Evolutionary conservation across 306 rosid species (phyloP).

Genomic region (Bauhinia variegata): DNA sequence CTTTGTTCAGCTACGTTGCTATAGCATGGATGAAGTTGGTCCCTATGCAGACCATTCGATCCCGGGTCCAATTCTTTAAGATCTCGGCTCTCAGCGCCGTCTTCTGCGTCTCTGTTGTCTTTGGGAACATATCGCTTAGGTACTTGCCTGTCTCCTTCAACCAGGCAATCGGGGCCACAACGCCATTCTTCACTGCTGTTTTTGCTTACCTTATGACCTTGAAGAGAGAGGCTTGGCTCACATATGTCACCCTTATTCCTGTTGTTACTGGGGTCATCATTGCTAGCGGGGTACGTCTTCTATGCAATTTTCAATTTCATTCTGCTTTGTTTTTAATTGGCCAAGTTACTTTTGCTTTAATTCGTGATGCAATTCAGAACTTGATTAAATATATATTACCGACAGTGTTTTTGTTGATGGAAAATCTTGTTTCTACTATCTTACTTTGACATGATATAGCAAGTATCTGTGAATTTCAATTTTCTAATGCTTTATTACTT

Average conservation of each 20-base stretch:
- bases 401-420: slow-evolving; percentile 14
- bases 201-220: slow-evolving; percentile 89
- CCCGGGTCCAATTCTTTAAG: slow-evolving; percentile 86
- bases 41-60: slow-evolving; percentile 91
- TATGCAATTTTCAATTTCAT: slow-evolving; percentile 10
- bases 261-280: slow-evolving; percentile 94
- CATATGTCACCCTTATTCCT: slow-evolving; percentile 86
- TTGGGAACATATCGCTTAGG: slow-evolving; percentile 88
- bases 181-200: slow-evolving; percentile 95
- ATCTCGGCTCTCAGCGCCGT: slow-evolving; percentile 81
- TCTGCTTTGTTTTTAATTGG: slow-evolving; percentile 9
- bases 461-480: no score
- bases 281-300: slow-evolving; percentile 95
- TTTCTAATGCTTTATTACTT: neutral
- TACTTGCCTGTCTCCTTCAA: slow-evolving; percentile 91
- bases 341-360: slow-evolving; percentile 21
- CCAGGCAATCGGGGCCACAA: slow-evolving; percentile 96
- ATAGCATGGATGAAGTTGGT: slow-evolving; percentile 97
- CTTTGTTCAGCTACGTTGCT: slow-evolving; percentile 85
- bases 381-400: neutral
- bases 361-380: slow-evolving; percentile 19
- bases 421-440: neutral
- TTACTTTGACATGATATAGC: slow-evolving; percentile 19
- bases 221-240: slow-evolving; percentile 95
- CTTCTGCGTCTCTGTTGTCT: slow-evolving; percentile 92